Base-by-base conservation (phyloP, 805 yeast genomes). In the Martiniozyma abietophila region DNA sequence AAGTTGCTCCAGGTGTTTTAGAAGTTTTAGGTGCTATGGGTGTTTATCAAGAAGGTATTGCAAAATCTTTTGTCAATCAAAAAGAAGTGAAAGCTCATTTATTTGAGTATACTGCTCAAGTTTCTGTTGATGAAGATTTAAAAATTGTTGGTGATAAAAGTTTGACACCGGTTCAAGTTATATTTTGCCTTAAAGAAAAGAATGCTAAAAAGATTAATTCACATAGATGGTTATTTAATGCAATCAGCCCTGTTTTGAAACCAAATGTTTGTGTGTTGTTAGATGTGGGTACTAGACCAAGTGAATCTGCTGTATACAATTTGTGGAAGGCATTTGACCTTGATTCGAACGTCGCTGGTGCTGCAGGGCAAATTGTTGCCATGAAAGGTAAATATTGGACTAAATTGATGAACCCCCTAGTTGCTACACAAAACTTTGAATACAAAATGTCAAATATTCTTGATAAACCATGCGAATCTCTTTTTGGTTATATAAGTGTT, bases 271-370 rank as follows among this genome's bases (percentile, higher is more conserved):
- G 89, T 36, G 74, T 85, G 6, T 60, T 92, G 40, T 68, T 92
- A 32, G 99, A 92, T 65, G 98, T 92, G n/a, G 99, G 99, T 42
- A 92, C 99, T 0, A 76, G 80, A 49, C 94, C 97, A n/a, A 86
- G 85, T 44, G 71, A 73, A 30, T 76, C 80, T 34, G 89, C 97
- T 0, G 65, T 89, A 18, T 94, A 92, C 51, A 92, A 89, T 47
- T 64, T 92, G 40, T 92, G 99, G 99, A 92, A 92, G 58, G 94
- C 96, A 0, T 92, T 92, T 57, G 98, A 92, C 56, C 71, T 76
- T 46, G 96, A 92, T 53, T 86, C 96, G 2, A 88, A 89, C 49
- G 95, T 92, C 34, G 99, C 96, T 1, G 99, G 99, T 43, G 98
- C 95, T 1, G 96, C 97, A 10, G 99, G 99, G 42, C 97, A 92